Percentiles rank a stretch among this genome's conserved stretches.
Evolutionary conservation across 768 basidiomycete species (phyloP).

Genomic region (Dioszegia aurantiaca): DNA sequence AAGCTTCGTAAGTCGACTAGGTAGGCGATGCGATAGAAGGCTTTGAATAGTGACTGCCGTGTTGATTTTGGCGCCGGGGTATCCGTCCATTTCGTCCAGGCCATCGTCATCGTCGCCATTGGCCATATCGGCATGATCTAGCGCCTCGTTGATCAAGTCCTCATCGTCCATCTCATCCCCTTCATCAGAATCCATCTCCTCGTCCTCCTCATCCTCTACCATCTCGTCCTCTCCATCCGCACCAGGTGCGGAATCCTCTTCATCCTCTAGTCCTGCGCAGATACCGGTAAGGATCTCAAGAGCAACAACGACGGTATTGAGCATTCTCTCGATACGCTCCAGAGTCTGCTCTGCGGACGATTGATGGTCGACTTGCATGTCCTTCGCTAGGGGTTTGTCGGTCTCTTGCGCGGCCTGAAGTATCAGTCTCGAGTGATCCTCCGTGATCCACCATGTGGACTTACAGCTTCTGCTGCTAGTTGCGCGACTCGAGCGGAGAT

Average conservation of each 20-base stretch:
- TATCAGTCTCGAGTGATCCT: too few species aligned
- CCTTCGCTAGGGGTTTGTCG: conserved; percentile 50
- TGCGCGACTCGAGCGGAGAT: conserved; percentile 32
- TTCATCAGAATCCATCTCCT: conserved; percentile 10
- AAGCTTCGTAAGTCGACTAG: conserved; percentile 61
- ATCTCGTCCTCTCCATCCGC: conserved; percentile 10
- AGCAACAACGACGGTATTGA: conserved; percentile 75
- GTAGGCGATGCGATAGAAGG: conserved; percentile 65
- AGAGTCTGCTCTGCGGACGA: conserved; percentile 67
- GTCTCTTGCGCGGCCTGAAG: conserved; percentile 35
- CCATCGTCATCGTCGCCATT: conserved; percentile 52
- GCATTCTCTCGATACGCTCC: conserved; percentile 66
- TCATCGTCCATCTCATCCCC: conserved; percentile 51
- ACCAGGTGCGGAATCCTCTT: conserved; percentile 35
- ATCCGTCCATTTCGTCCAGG: conserved; percentile 27
- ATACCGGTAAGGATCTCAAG: conserved; percentile 81
- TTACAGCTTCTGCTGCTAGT: conserved; percentile 35
- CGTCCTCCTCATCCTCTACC: conserved; percentile 19
- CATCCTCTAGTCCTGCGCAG: conserved; percentile 73
- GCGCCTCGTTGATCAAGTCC: conserved; percentile 41
- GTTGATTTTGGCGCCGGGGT: conserved; percentile 40
- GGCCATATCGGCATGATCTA: conserved; percentile 34
- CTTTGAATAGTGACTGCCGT: conserved; percentile 46
- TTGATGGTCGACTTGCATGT: conserved; percentile 74
- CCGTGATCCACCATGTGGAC: too few species aligned